Conservation (phyloP, 805 yeast species). For the Candida chauliodis region DNA sequence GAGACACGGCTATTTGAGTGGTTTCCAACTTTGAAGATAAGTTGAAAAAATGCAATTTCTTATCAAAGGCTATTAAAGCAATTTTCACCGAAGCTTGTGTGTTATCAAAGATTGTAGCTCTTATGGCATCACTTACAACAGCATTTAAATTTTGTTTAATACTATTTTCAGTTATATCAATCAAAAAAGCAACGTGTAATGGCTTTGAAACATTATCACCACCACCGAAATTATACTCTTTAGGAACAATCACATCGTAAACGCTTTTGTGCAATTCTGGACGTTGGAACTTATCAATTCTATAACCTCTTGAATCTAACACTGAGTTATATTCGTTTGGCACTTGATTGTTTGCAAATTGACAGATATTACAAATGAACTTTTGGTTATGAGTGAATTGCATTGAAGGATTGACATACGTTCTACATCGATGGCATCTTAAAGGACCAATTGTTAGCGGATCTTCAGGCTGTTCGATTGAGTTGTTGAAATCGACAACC, state of each 20-base stretch:
- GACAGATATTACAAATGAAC: constrained; percentile 85
- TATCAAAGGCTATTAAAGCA: constrained; percentile 75
- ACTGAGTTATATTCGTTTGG: constrained; percentile 66
- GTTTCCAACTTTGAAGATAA: constrained; percentile 53
- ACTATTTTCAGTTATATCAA: constrained; percentile 65
- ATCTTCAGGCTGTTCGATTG: constrained; percentile 10
- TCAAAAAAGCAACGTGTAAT: constrained; percentile 65
- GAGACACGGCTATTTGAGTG: constrained; percentile 56
- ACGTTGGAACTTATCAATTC: constrained; percentile 59
- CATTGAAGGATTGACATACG: constrained; percentile 85
- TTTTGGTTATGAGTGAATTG: constrained; percentile 57
- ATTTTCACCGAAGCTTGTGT: constrained; percentile 39
- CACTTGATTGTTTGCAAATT: constrained; percentile 60
- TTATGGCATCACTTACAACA: constrained; percentile 66
- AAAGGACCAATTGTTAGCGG: constrained; percentile 59
- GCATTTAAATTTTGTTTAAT: constrained; percentile 57
- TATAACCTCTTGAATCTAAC: constrained; percentile 55
- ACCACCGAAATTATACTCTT: constrained; percentile 57
- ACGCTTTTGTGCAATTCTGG: constrained; percentile 83
- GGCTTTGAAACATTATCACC: constrained; percentile 35
- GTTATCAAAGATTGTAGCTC: constrained; percentile 40
- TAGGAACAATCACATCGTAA: constrained; percentile 79
- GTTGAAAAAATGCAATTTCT: constrained; percentile 68
- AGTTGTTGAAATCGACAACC: constrained; percentile 51
- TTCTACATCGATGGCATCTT: constrained; percentile 87